Base-by-base conservation (phyloP, 208 protist genomes). In the Polymyxa betae region DNA sequence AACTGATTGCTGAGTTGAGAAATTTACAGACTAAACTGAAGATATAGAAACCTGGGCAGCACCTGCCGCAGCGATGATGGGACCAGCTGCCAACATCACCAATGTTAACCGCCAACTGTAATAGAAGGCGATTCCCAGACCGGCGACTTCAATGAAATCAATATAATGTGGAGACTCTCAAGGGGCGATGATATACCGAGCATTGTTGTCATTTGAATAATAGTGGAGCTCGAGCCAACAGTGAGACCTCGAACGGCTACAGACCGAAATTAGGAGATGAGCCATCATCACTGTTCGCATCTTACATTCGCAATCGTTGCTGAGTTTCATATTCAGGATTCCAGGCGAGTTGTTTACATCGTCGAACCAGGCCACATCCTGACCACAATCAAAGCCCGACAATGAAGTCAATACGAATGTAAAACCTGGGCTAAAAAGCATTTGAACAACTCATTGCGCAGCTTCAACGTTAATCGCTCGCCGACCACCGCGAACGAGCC, bases 81-180 rank as follows among this genome's bases (percentile, higher is more conserved):
- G 24, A 29, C n/a, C 38, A 10, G n/a, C 29, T 29, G 38, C 77
- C 77, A 88, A 88, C n/a, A 88, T 29, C 24, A 88, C 77, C 77
- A 88, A 29, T 16, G 77, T 16, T 40, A 88, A 16, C 16, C 38
- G n/a, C 77, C 77, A 88, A 29, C n/a, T 16, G 77, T 88, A 88
- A 38, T 88, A 88, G 29, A 88, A 88, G 16, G 77, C 77, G 29
- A 88, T 88, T 29, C 77, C 77, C n/a, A 88, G 24, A 29, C 77
- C 77, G 77, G 43, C 54, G 29, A 66, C 54, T 29, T 16, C 54
- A 66, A 32, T 66, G 54, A 32, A 29, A 66, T 66, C 54, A 32
- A 29, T 66, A 66, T 29, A 29, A 66, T 29, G 20, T 32, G 54
- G 20, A 29, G 16, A 16, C 16, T 16, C 54, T 29, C 54, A 29